Evolutionary conservation across 768 basidiomycete species (phyloP), one percentile per base, ranked within the genome.

Genomic region (Rhizopogon salebrosus): DNA sequence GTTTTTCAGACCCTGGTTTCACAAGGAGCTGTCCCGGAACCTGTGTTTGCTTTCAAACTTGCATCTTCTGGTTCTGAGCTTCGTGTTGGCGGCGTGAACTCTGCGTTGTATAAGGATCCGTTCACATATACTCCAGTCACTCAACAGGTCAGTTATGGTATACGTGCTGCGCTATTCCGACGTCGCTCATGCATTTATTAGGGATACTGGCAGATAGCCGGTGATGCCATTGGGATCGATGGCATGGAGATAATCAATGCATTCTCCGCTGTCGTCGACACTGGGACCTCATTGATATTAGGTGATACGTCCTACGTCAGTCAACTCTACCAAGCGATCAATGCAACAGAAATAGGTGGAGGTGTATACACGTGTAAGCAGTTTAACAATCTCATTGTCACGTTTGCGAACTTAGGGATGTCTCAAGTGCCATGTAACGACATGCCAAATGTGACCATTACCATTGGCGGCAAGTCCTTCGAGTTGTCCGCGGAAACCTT

Each of bases 271-370:
- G 49, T 69, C 18, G 71, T 85, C 52, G 83, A 85, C 66, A 83
- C 77, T 53, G 84, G 79, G 48, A 73, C 73, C 4, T 64, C 72
- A 3, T 48, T 70, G 26, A 66, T 75, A 36, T 64, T 84, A 38
- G 75, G 75, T 8, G 75, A 79, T 41, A 46, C 62, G 1, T 48
- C 48, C 6, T 74, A 72, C 26, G 70, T 73, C 4, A 48, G 39
- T 6, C 55, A 61, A 46, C 63, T 75, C 24, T 73, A 72, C 43
- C 50, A 46, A 20, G 29, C 56, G 3, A 42, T 74, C 38, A 66
- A 65, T 6, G 72, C 65, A 11, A 64, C 69, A 20, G 29, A 51
- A 8, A 35, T 70, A 13, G 67, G 63, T 1, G n/a, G 49, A 1
- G 75, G 75, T 34, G 61, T 64, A 49, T 75, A 80, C 56, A 69